Base-by-base conservation (phyloP, 371 early-diverging fungal genomes). In the Rhizomucor pusillus region DNA sequence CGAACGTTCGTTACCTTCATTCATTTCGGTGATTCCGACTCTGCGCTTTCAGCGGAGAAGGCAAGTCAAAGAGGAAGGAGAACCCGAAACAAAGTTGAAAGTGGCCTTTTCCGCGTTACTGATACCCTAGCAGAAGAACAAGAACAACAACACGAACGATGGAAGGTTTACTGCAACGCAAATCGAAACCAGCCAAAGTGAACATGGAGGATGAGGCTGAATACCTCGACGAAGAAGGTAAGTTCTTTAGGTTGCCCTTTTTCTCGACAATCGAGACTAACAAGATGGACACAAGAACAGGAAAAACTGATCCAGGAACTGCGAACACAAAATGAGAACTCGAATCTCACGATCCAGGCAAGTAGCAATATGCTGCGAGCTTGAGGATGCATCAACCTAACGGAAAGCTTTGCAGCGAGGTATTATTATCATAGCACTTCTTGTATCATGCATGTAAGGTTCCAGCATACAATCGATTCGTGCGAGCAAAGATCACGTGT, bases 161-260 rank as follows among this genome's bases (percentile, higher is more conserved):
- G 55, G 55, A 55, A 33, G 55, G 55, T 19, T 18, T 55, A 11
- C 55, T 47, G 18, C 55, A 47, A 20, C 55, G 55, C 12, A 47
- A 39, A 19, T 18, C 23, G 20, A 35, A 43, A 4, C 35, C 47
- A 0, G 39, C 33, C 1, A 39, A 24, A 1, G 5, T 44, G 10
- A 44, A 53, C 45, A 25, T 43, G 16, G 71, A 74, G 52, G 69
- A 68, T 6, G 65, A 66, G 24, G 54, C 51, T 5, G 68, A 69
- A 33, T 67, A 57, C 16, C 50, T 70, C 4, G 75, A 74, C 49
- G 75, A 70, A 45, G 57, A 74, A 68, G 66, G 73, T 66, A 54
- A 33, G 13, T 10, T 18, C n/a, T 29, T 20, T n/a, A n/a, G 5
- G 16, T 1, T 12, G 33, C 13, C 46, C 3, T 41, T 3, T 19